Base-by-base conservation (phyloP, 345 rosid species). In the Ceriops decandra region DNA sequence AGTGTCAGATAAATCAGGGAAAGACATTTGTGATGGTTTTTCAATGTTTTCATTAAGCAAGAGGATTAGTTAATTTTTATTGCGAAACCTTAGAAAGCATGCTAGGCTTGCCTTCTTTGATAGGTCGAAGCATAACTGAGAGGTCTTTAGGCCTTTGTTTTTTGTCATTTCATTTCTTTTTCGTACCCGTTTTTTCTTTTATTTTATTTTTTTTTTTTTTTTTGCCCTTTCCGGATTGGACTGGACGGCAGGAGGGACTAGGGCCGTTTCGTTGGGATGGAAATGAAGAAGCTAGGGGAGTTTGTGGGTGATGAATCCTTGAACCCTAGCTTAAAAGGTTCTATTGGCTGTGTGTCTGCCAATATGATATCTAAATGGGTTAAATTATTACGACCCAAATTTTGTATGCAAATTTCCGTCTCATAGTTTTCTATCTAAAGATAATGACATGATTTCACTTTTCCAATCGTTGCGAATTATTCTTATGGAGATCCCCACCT, bases 311-410 rank as follows among this genome's bases (percentile, higher is more conserved):
- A 36, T 20, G 20, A 27, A 62, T 30, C 56, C 36, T 53, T 67
- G 28, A 26, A 42, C 38, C 15, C 61, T 56, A 35, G 35, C 46
- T 15, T 17, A 10, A 27, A n/a, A 8, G 21, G 21, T 24, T 53
- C 7, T 24, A 2, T 32, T 35, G 72, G 72, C 58, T 32, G 49
- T 68, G 47, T 61, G 61, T 54, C 13, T 32, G 47, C 52, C 27
- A 52, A 11, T 42, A 42, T 24, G 62, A n/a, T 52, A 63, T 54
- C 56, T 71, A 28, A n/a, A n/a, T 62, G 74, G 74, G 74, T 70
- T 38, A 15, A 62, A 16, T 21, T 61, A 15, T 21, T 61, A 15
- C 8, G 60, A 63, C 74, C 63, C 74, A 63, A 56, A 71, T 71
- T 71, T 71, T 71, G 68, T 71, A 63, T 15, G 52, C 63, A 53